phyloP scores from a whole-genome alignment of 2,329 filamentous ascomycete genomes.

The Diaporthe sp. region DNA sequence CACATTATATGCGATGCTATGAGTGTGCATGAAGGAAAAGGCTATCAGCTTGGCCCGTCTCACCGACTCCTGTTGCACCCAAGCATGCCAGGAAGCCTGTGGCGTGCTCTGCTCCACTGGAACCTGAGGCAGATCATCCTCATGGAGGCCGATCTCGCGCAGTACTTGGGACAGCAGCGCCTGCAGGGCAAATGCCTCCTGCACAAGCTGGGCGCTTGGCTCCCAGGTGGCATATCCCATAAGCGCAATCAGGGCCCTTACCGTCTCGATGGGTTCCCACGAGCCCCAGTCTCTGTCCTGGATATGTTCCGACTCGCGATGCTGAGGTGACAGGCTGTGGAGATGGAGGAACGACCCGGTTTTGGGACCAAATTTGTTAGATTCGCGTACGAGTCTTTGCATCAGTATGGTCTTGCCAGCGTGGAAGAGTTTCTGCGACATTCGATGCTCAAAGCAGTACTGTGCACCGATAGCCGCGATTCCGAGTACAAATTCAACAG shows the following conservation, averaged over 20 bases:
- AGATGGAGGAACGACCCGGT: slow-evolving; percentile 45
- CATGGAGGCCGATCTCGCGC: slow-evolving; percentile 50
- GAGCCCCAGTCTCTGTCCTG: slow-evolving; percentile 36
- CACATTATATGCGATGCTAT: slow-evolving; percentile 54
- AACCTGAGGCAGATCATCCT: slow-evolving; percentile 39
- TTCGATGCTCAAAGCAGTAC: slow-evolving; percentile 53
- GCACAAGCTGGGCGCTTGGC: slow-evolving; percentile 47
- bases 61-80: slow-evolving; percentile 49
- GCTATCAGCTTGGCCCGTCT: slow-evolving; percentile 53
- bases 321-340: slow-evolving; percentile 24
- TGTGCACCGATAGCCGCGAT: slow-evolving; percentile 52
- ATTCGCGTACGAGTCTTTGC: slow-evolving; percentile 46
- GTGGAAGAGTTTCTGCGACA: slow-evolving; percentile 50
- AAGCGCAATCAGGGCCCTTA: slow-evolving; percentile 50
- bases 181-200: slow-evolving; percentile 52
- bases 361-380: slow-evolving; percentile 44
- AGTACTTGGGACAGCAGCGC: slow-evolving; percentile 50
- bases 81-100: slow-evolving; percentile 37
- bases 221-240: slow-evolving; percentile 57
- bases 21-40: slow-evolving; percentile 54
- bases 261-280: slow-evolving; percentile 50
- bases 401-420: slow-evolving; percentile 49
- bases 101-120: neutral
- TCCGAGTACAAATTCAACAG: slow-evolving; percentile 50
- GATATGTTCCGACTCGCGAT: neutral